Base-by-base conservation (phyloP, 2,329 filamentous ascomycete species). In the Cladophialophora chaetospira region DNA sequence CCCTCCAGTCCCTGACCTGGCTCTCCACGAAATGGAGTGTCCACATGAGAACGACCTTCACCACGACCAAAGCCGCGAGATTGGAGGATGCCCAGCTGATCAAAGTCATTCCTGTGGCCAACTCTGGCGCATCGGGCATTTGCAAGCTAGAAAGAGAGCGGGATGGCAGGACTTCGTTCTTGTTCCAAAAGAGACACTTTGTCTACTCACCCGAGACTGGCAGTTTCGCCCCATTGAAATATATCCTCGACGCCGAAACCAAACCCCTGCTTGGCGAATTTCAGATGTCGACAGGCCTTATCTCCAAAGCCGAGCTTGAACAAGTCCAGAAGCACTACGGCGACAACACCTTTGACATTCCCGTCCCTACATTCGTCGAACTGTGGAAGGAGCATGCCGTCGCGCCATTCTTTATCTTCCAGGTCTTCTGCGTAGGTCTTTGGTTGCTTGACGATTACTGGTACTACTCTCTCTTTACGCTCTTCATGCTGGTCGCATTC, bases 361-460 rank as follows among this genome's bases (percentile, higher is more conserved):
- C 95, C 5, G 92, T 99, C 10, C 94, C 95, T 3, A 93, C 89
- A 9, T 99, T 99, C 67, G 86, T 88, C 49, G 94, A 99, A 76
- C 83, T 99, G 47, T 99, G 96, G 83, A 89, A 96, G 74, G 94
- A 99, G 75, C 95, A 99, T 73, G 93, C 95, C 21, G 95, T 99
- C 19, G 95, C 95, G 19, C 94, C 94, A 4, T 99, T 99, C 80
- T 99, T 99, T 75, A 92, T 99, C 62, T 99, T 99, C 77, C 94
- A 99, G 79, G 82, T 99, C 60, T 99, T 99, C 79, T 99, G 95
- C 68, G 94, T 99, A 57, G 95, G 94, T 13, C 79, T 99, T 60
- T 99, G 94, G 94, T 90, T 97, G 86, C 79, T 99, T 70, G 94
- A 99, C 70, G 95, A 99, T 76, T 99, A 97, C 77, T 99, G 95